Percentiles rank a stretch among this genome's conserved stretches.
Evolutionary conservation across 108 stramenopile species (phyloP).

Genomic region (Nitzschia inconspicua): DNA sequence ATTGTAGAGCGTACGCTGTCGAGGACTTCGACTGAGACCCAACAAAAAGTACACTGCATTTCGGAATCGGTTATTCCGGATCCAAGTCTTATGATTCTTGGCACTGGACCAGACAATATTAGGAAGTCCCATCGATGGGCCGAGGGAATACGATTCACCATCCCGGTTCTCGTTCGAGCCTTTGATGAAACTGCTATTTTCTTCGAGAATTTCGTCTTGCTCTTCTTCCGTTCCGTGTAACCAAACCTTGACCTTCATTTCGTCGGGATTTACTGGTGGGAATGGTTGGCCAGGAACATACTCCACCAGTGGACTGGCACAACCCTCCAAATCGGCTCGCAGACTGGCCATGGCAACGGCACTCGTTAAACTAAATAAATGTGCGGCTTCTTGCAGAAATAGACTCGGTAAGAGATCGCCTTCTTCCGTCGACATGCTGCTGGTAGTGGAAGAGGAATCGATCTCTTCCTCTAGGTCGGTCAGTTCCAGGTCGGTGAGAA

Average conservation of each 20-base stretch:
- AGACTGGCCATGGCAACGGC: conserved; percentile 70
- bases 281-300: conserved; percentile 53
- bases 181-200: background rate
- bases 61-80: background rate
- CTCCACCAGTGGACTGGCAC: conserved; percentile 46
- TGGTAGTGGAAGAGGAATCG: too few relatives aligned
- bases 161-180: background rate
- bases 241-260: conserved; percentile 22
- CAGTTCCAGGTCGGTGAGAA: too few relatives aligned
- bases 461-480: too few relatives aligned
- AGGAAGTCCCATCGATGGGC: too few relatives aligned
- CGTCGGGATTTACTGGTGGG: conserved; percentile 48
- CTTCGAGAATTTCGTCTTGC: background rate
- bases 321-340: conserved; percentile 56
- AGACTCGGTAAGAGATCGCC: too few relatives aligned
- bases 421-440: too few relatives aligned
- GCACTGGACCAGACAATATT: background rate
- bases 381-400: conserved; percentile 71
- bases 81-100: background rate
- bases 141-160: background rate
- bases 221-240: too few relatives aligned
- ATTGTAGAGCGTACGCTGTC: conserved; percentile 62
- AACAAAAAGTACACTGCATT: conserved; percentile 39
- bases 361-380: conserved; percentile 52
- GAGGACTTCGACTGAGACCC: conserved; percentile 40